Percentiles rank a stretch among this genome's conserved stretches.
Conservation (phyloP, 106 monocot species). For the Amphibolis antarctica region DNA sequence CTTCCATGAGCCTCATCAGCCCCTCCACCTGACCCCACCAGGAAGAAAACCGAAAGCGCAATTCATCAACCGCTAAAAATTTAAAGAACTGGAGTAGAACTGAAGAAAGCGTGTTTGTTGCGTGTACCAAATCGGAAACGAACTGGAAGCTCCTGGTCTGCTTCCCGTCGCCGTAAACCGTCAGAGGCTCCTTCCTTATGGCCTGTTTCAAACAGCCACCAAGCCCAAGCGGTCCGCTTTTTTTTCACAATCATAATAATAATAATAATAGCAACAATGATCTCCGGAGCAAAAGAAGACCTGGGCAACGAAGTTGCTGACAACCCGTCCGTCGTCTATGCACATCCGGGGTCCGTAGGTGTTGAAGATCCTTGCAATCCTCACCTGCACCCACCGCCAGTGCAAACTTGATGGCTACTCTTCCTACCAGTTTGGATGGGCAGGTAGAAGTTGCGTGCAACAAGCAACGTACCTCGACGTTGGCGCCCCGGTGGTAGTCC, state of each 20-base stretch:
- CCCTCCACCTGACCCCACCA: constrained; percentile 15
- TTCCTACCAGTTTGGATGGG: neutral
- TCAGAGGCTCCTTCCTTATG: constrained; percentile 73
- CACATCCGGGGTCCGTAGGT: constrained; percentile 97
- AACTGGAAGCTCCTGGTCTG: constrained; percentile 92
- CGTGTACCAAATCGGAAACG: constrained; percentile 64
- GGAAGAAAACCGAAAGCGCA: neutral
- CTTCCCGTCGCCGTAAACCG: constrained; percentile 83
- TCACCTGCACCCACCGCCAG: constrained; percentile 33
- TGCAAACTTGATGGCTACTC: neutral
- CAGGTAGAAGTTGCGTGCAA: too few species aligned
- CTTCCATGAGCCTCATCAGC: constrained; percentile 72
- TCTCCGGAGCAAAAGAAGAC: constrained; percentile 12
- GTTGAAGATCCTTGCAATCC: constrained; percentile 95
- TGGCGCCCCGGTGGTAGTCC: constrained; percentile 90
- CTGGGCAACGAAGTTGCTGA: constrained; percentile 96
- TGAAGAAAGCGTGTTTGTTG: neutral
- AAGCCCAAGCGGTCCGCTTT: neutral
- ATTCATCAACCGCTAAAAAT: too few species aligned
- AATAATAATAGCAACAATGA: too few species aligned
- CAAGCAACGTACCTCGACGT: constrained; percentile 42
- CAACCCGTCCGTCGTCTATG: constrained; percentile 90
- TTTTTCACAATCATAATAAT: too few species aligned
- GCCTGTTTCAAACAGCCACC: constrained; percentile 32
- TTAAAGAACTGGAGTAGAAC: too few species aligned